Base-by-base conservation (phyloP, 1,139 yeast species). In the Nakaseomyces sp. region DNA sequence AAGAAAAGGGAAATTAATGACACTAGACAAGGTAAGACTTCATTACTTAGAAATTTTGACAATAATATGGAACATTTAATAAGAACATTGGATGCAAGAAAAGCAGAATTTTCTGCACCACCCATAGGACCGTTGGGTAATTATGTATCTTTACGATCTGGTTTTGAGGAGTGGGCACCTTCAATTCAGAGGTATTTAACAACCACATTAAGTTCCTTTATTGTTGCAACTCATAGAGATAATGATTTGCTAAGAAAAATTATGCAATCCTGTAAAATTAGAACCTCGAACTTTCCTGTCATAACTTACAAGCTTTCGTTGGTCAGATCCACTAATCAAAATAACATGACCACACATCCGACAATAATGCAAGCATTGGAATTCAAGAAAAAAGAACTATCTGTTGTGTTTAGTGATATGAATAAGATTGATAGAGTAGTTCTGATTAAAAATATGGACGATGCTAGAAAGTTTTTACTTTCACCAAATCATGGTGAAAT, bases 71-170 rank as follows among this genome's bases (percentile, higher is more conserved):
- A 60, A 18, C 42, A 46, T 1, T 64, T 77, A 5, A 54, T 81
- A 8, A 50, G 55, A 1, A 74, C 66, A 1, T 74, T 85, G 10
- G 56, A 66, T 16, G 38, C 46, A 32, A 50, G 54, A 6, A 52
- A 58, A 6, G 46, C 55, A 36, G 48, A 58, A 19, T 66, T 84
- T 71, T 69, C 67, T 17, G 51, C 59, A 2, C 56, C 54, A 18
- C 95, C 95, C 0, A 61, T 84, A n/a, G 98, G 98, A 0, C 99
- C 99, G 0, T 48, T 89, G 1, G 97, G 96, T 0, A 55, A 70
- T 7, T 68, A 68, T 47, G 69, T 88, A 2, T 69, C 74, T 8
- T 67, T 91, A 13, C 83, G 77, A 51, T 60, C 65, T 1, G 77
- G 72, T 16, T 75, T 65, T 51, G 65, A 70, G n/a, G 62, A 70